Conservation (phyloP, 768 basidiomycete species). For the Cystobasidium onofrii region DNA sequence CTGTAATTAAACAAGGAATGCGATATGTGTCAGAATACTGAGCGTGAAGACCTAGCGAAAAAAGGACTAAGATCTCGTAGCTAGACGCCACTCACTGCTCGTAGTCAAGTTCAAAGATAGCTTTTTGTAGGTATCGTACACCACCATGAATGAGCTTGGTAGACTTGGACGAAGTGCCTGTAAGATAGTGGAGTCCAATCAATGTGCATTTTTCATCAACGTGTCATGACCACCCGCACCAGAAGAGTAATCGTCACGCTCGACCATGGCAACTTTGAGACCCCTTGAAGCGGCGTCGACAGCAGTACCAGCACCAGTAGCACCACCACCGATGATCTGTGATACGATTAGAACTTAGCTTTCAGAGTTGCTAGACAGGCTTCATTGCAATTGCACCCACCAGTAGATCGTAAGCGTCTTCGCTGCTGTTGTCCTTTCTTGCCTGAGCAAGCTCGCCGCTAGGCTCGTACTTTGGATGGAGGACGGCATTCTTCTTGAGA, state of each 20-base stretch:
- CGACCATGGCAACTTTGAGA: conserved; percentile 83
- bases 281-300: conserved; percentile 89
- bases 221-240: conserved; percentile 50
- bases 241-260: conserved; percentile 81
- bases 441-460: conserved; percentile 8
- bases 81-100: conserved; percentile 63
- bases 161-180: conserved; percentile 91
- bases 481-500: conserved; percentile 20
- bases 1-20: conserved; percentile 28
- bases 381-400: not conserved
- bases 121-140: conserved; percentile 94
- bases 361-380: not conserved
- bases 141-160: conserved; percentile 98
- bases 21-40: no score
- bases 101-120: conserved; percentile 87
- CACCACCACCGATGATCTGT: conserved; percentile 83
- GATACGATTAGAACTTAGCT: conserved; percentile 55
- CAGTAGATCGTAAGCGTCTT: conserved; percentile 33
- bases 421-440: conserved; percentile 12
- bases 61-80: no score
- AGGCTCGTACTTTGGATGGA: conserved; percentile 28
- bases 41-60: no score
- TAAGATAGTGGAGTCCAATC: not conserved
- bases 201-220: not conserved
- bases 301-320: conserved; percentile 92